These are phyloP conservation scores for Alternaria metachromatica DNA, from an alignment of 2,329 filamentous ascomycete species.

Conservation along the genomic window DNA sequence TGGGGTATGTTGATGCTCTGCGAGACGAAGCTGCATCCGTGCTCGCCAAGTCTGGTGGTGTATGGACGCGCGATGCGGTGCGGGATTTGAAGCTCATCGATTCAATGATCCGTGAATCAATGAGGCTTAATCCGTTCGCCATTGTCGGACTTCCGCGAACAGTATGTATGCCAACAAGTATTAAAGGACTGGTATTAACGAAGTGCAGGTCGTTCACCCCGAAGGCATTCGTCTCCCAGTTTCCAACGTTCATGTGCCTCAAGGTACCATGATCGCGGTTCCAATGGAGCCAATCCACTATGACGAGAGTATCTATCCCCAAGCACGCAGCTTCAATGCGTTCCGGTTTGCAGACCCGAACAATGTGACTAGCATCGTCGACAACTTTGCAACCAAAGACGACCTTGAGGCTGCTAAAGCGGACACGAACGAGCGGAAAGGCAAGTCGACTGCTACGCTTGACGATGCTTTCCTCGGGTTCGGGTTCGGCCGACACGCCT, in stretches of 20 bases:
- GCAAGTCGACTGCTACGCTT: slow-evolving; percentile 22
- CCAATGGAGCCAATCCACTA: slow-evolving; percentile 24
- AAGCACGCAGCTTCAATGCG: slow-evolving; percentile 20
- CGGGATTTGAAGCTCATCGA: slow-evolving; percentile 19
- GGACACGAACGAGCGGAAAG: slow-evolving; percentile 5
- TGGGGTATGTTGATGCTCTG: slow-evolving; percentile 16
- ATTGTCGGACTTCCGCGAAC: slow-evolving; percentile 19
- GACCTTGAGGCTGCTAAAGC: slow-evolving; percentile 15
- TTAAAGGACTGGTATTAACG: background rate
- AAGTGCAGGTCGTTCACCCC: slow-evolving; percentile 19
- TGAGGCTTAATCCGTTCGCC: slow-evolving; percentile 22
- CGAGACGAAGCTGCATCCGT: slow-evolving; percentile 18
- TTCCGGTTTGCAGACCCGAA: slow-evolving; percentile 21
- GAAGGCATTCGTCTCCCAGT: slow-evolving; percentile 10
- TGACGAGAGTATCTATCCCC: slow-evolving; percentile 16
- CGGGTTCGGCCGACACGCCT: slow-evolving; percentile 21
- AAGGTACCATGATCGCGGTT: slow-evolving; percentile 20
- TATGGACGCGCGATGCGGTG: slow-evolving; percentile 22
- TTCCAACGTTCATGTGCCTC: slow-evolving; percentile 14
- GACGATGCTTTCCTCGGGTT: slow-evolving; percentile 24
- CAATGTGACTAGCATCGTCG: slow-evolving; percentile 17
- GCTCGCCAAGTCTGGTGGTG: slow-evolving; percentile 10
- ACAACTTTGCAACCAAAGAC: slow-evolving; percentile 19
- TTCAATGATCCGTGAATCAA: slow-evolving; percentile 21
- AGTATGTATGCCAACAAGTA: background rate